phyloP scores from a whole-genome alignment of 2,329 filamentous ascomycete genomes.

The Colletotrichum sp. region DNA sequence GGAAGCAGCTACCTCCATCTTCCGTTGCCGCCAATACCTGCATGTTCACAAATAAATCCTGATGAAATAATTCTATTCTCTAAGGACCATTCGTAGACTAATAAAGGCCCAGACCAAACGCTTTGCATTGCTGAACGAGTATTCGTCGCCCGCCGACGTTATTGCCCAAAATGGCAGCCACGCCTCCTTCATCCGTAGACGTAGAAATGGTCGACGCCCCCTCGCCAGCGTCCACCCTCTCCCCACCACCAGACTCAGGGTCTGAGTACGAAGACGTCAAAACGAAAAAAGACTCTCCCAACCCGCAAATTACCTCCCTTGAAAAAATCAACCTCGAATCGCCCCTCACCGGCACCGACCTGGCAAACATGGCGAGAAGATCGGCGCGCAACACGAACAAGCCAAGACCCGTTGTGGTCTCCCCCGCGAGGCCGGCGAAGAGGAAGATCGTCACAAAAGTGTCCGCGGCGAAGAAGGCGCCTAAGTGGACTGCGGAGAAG shows the following conservation, averaged over 20 bases:
- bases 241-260: not conserved
- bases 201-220: constrained; percentile 13
- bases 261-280: not conserved
- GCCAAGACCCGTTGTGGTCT: not conserved
- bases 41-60: not conserved
- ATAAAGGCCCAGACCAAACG: not conserved
- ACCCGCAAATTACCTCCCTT: not conserved
- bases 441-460: constrained; percentile 22
- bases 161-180: constrained; percentile 4
- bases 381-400: constrained; percentile 8
- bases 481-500: constrained; percentile 39
- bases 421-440: not conserved
- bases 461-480: constrained; percentile 26
- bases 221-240: not conserved
- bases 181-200: not conserved
- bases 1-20: not conserved
- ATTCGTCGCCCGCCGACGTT: not conserved
- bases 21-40: not conserved
- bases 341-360: not conserved
- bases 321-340: not conserved
- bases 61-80: not conserved
- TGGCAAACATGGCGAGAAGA: not conserved
- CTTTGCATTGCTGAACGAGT: not conserved
- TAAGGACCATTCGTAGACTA: not conserved
- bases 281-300: not conserved